These are phyloP conservation scores for Lithospermum erythrorhizon DNA, from an alignment of 257 asterid genomes.

Conservation along the genomic window DNA sequence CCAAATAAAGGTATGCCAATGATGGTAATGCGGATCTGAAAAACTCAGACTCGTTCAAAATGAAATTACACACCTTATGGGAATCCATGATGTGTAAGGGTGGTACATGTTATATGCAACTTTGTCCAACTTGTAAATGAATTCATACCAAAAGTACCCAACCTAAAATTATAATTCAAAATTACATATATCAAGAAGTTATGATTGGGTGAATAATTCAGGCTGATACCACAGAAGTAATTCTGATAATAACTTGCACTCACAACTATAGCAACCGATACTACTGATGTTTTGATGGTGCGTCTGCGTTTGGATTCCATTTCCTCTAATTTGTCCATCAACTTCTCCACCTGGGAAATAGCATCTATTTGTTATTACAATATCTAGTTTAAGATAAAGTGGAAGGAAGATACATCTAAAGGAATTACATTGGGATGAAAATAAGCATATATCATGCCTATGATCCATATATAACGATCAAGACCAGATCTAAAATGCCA, in stretches of 20 bases:
- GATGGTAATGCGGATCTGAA: neutral
- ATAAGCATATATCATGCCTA: constrained; percentile 82
- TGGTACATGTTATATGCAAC: constrained; percentile 80
- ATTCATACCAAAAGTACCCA: constrained; percentile 75
- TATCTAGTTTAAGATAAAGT: neutral
- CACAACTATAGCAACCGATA: constrained; percentile 49
- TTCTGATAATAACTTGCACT: constrained; percentile 13
- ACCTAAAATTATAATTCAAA: constrained; percentile 17
- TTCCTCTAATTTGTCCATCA: constrained; percentile 97
- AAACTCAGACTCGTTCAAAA: neutral
- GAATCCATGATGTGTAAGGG: constrained; percentile 99
- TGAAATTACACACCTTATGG: constrained; percentile 57
- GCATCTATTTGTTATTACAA: constrained; percentile 9
- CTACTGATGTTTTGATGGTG: constrained; percentile 50
- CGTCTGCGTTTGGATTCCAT: constrained; percentile 63
- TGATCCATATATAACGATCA: constrained; percentile 81
- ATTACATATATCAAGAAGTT: constrained; percentile 7
- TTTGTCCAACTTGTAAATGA: constrained; percentile 87
- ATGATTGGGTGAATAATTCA: neutral
- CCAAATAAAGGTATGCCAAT: neutral
- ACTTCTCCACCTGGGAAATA: constrained; percentile 66
- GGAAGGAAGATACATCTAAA: constrained; percentile 4
- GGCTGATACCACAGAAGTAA: neutral
- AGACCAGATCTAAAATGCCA: constrained; percentile 96
- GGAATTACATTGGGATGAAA: constrained; percentile 64